These are phyloP conservation scores for Wickerhamomyces queroliae DNA, from an alignment of 805 yeast genomes.

Conservation along the genomic window DNA sequence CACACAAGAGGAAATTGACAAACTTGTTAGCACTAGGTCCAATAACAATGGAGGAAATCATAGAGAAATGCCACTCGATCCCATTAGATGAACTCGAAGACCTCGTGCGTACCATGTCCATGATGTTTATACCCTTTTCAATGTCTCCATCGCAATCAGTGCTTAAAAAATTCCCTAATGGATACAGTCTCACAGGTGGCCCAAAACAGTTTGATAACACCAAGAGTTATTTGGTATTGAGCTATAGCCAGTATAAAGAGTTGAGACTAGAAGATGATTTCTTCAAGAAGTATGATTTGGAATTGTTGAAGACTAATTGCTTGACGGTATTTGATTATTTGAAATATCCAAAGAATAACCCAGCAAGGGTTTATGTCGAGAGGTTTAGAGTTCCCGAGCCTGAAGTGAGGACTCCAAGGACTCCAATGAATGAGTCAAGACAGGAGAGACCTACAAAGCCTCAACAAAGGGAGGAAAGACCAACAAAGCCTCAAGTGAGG, in stretches of 20 bases:
- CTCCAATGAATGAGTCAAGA: no score
- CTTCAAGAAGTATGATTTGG: conserved; percentile 2
- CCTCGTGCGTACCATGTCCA: conserved; percentile 22
- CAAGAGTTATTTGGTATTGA: conserved; percentile 28
- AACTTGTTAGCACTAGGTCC: conserved; percentile 47
- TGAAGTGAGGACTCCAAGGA: not conserved
- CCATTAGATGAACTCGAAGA: conserved; percentile 21
- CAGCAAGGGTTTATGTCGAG: no score
- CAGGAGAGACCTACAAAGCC: no score
- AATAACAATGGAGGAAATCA: conserved; percentile 26
- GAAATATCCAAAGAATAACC: conserved; percentile 10
- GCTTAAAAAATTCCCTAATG: conserved; percentile 24
- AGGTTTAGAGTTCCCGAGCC: conserved; percentile 1
- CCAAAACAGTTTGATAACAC: conserved; percentile 8
- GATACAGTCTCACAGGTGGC: conserved; percentile 17
- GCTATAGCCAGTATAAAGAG: conserved; percentile 28
- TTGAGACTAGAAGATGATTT: conserved; percentile 10
- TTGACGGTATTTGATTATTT: conserved; percentile 13
- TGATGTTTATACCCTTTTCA: conserved; percentile 24
- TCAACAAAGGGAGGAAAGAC: not conserved
- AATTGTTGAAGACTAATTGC: conserved; percentile 10
- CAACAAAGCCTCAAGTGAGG: not conserved
- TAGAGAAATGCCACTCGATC: no score
- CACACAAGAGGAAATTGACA: conserved; percentile 30
- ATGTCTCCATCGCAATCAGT: conserved; percentile 17